Conservation (phyloP, 441 rosid genomes). For the Sinapis alba region DNA sequence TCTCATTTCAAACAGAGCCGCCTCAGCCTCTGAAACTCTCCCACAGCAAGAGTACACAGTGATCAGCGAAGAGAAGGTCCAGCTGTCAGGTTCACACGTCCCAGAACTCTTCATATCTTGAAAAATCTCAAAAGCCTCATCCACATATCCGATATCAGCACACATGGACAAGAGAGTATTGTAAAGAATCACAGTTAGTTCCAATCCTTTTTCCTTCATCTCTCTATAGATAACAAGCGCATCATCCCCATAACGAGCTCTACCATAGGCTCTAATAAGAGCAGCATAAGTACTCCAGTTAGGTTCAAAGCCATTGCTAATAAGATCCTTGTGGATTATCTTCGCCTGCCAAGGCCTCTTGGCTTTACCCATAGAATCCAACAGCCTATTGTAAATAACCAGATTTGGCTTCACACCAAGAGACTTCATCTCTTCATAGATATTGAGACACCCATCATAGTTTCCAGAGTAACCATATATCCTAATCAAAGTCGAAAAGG, state of each 20-base stretch:
- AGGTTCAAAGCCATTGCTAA: slow-evolving; percentile 56
- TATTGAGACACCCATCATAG: slow-evolving; percentile 88
- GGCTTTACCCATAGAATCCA: slow-evolving; percentile 93
- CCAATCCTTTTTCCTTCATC: slow-evolving; percentile 80
- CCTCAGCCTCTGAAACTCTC: slow-evolving; percentile 79
- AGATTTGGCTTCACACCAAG: slow-evolving; percentile 73
- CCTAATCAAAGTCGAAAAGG: slow-evolving; percentile 78
- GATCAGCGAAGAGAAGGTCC: slow-evolving; percentile 89
- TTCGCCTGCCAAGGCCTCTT: slow-evolving; percentile 96
- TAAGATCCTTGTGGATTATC: slow-evolving; percentile 67
- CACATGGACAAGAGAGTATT: slow-evolving; percentile 87
- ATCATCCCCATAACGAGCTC: slow-evolving; percentile 82
- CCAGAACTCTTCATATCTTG: slow-evolving; percentile 66
- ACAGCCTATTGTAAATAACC: slow-evolving; percentile 64
- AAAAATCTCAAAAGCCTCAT: slow-evolving; percentile 70
- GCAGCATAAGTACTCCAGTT: slow-evolving; percentile 65
- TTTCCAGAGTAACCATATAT: slow-evolving; percentile 62
- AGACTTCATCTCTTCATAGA: slow-evolving; percentile 92
- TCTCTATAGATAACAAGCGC: slow-evolving; percentile 68
- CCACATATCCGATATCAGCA: slow-evolving; percentile 75
- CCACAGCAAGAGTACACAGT: slow-evolving; percentile 78
- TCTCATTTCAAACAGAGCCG: slow-evolving; percentile 62
- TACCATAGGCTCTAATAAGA: slow-evolving; percentile 75
- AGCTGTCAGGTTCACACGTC: slow-evolving; percentile 74
- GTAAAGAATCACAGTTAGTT: slow-evolving; percentile 61